Base-by-base conservation (phyloP, 2,329 filamentous ascomycete species). In the Parastagonospora avenae region DNA sequence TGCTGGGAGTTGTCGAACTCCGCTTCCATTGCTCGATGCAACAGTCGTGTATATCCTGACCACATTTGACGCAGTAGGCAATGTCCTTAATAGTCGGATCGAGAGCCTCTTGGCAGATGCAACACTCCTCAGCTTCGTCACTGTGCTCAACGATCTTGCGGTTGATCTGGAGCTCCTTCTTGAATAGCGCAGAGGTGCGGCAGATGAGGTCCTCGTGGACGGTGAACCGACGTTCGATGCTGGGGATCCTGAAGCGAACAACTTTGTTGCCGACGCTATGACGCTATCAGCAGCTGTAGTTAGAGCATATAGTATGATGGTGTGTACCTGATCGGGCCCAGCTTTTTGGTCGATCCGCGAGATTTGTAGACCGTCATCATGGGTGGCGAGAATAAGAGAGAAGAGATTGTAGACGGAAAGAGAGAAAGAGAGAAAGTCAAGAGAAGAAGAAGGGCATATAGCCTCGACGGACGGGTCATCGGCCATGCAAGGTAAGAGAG, bases 181-280 rank as follows among this genome's bases (percentile, higher is more conserved):
- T 48, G 48, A 66, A 66, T 24, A 46, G 59, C 0, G 8, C 14
- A 10, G 61, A 68, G 8, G 48, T 57, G 3, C 45, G 42, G 33
- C 60, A 63, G 8, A 65, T 42, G 8, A 62, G 49, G 27, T 65
- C 63, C 53, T 56, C 54, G 46, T 67, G 64, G 33, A 66, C 48
- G 12, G 44, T 44, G 46, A 62, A 66, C 6, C 35, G 36, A 4
- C 49, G 53, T 2, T 50, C 35, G 12, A 48, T 8, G 8, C 52
- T 53, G 11, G 28, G 30, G 12, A 50, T 15, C 12, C 40, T 53
- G 46, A 61, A 59, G 31, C 42, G 43, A 2, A 53, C 15, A 4
- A 50, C 39, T 27, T 46, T 49, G 35, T 29, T 51, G 24, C 52
- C 43, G 16, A 43, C 9, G 30, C 50, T 58, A n/a, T 14, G 10